Conservation (phyloP, 2,329 filamentous ascomycete genomes). For the Lecanosticta acicola region DNA sequence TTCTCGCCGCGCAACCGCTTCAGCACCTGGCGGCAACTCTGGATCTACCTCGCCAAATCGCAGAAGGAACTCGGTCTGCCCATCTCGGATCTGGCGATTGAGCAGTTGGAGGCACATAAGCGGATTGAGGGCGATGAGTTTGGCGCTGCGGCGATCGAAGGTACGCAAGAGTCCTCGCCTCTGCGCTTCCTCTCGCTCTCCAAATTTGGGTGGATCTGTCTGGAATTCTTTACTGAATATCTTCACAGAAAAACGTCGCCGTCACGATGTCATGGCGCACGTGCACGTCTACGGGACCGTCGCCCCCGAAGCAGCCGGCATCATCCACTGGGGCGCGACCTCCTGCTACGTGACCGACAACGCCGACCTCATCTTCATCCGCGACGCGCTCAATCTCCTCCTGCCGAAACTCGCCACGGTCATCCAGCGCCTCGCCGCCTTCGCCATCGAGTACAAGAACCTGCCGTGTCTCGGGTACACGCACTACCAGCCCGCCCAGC, state of each 20-base stretch:
- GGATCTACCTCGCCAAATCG: conserved; percentile 75
- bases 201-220: too few species aligned
- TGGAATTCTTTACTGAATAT: too few species aligned
- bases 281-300: conserved; percentile 60
- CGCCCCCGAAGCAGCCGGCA: conserved; percentile 71
- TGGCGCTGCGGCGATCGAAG: conserved; percentile 42
- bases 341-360: conserved; percentile 66
- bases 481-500: conserved; percentile 60
- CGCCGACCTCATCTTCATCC: conserved; percentile 69
- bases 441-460: conserved; percentile 68
- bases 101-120: conserved; percentile 43
- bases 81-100: conserved; percentile 60
- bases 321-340: conserved; percentile 72
- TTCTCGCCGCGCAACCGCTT: conserved; percentile 72
- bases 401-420: conserved; percentile 73
- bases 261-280: conserved; percentile 52
- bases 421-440: conserved; percentile 65
- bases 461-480: conserved; percentile 72
- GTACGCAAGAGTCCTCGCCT: too few species aligned
- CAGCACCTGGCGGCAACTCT: conserved; percentile 77
- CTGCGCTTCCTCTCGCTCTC: too few species aligned
- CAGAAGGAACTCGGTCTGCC: conserved; percentile 74
- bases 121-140: conserved; percentile 46
- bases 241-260: conserved; percentile 44
- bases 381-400: conserved; percentile 69